These are phyloP conservation scores for Fragosphaeria purpurea DNA, from an alignment of 2,329 filamentous ascomycete genomes.

Conservation along the genomic window DNA sequence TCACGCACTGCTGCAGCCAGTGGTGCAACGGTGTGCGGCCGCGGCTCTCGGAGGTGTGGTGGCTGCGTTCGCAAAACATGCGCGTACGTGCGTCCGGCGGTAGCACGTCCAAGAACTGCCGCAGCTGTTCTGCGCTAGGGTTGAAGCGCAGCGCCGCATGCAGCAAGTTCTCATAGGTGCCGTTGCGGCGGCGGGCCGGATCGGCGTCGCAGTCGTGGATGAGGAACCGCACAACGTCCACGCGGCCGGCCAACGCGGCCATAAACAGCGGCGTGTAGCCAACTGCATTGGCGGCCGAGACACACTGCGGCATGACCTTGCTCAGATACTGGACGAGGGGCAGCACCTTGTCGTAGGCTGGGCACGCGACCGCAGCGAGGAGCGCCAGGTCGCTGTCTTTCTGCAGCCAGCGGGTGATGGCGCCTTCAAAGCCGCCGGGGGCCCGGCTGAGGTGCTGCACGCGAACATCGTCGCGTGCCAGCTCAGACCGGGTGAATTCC, in stretches of 20 bases:
- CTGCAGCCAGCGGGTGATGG: conserved; percentile 52
- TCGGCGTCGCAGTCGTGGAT: conserved; percentile 56
- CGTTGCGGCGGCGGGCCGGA: conserved; percentile 50
- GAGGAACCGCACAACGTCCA: conserved; percentile 48
- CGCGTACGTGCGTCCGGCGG: conserved; percentile 44
- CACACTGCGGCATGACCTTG: conserved; percentile 45
- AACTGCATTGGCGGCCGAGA: conserved; percentile 50
- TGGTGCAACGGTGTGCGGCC: conserved; percentile 55
- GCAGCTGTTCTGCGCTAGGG: conserved; percentile 27
- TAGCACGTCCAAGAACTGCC: conserved; percentile 46
- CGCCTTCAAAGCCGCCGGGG: conserved; percentile 52
- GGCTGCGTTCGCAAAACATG: conserved; percentile 50
- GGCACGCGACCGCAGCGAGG: conserved; percentile 52
- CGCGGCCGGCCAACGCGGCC: conserved; percentile 48
- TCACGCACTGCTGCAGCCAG: conserved; percentile 31
- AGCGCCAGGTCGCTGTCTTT: conserved; percentile 51
- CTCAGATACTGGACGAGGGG: conserved; percentile 57
- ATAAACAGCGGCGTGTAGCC: conserved; percentile 60
- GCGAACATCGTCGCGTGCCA: conserved; percentile 49
- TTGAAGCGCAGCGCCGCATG: conserved; percentile 41
- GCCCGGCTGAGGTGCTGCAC: conserved; percentile 51
- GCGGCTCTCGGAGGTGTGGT: conserved; percentile 28
- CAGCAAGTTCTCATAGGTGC: conserved; percentile 52
- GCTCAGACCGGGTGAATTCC: conserved; percentile 53
- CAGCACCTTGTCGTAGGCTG: conserved; percentile 29